Evolutionary conservation across 176 grass and related monocot genomes (phyloP).

Genomic region (Paspalum vaginatum): DNA sequence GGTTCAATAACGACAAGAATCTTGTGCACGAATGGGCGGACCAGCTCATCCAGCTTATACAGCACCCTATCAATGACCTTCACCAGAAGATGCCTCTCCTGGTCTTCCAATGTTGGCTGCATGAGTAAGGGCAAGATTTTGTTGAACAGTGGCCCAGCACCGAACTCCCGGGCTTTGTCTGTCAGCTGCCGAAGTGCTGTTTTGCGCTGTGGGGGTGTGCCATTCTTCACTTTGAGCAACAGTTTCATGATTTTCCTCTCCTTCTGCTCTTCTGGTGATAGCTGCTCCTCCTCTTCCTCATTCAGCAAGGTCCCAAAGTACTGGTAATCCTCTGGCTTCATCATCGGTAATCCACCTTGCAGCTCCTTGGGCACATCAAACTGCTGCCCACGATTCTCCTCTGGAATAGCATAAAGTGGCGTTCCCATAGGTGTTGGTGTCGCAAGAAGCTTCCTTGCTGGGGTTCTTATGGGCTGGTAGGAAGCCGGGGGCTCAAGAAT

Average conservation of each 20-base stretch:
- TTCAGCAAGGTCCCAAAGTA: conserved; percentile 88
- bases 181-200: conserved; percentile 91
- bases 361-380: conserved; percentile 95
- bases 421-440: conserved; percentile 88
- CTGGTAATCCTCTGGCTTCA: conserved; percentile 99
- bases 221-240: conserved; percentile 83
- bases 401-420: conserved; percentile 79
- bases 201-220: conserved; percentile 89
- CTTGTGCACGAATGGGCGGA: conserved; percentile 96
- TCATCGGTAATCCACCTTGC: conserved; percentile 68
- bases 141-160: conserved; percentile 92
- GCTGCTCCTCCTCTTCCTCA: conserved; percentile 91
- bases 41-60: conserved; percentile 97
- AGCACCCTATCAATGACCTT: conserved; percentile 98
- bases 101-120: conserved; percentile 95
- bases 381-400: conserved; percentile 91
- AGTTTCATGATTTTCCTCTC: conserved; percentile 98
- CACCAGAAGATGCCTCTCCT: conserved; percentile 94
- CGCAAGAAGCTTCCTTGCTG: conserved; percentile 90
- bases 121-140: conserved; percentile 95
- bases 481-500: conserved; percentile 81
- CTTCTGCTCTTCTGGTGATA: conserved; percentile 89
- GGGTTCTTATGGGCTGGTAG: conserved; percentile 92
- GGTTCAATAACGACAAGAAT: conserved; percentile 97
- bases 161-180: conserved; percentile 88